Evolutionary conservation across 331 rosid species (phyloP).

Genomic region (Cydonia oblonga): DNA sequence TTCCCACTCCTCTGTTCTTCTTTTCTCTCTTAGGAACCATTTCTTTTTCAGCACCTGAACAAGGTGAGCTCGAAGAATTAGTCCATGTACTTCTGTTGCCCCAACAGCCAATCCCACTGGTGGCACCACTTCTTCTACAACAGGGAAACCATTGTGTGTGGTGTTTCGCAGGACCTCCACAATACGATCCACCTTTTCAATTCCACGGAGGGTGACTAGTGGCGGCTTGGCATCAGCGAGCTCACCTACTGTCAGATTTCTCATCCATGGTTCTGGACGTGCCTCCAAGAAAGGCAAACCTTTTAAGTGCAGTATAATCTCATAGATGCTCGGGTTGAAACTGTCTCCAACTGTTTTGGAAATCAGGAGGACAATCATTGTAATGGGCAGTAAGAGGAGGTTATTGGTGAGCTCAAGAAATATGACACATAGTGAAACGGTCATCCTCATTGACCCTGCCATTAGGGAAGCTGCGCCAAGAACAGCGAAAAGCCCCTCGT

Average conservation of each 20-base stretch:
- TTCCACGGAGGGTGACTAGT: conserved; percentile 48
- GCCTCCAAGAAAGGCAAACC: conserved; percentile 89
- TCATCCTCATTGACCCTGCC: conserved; percentile 98
- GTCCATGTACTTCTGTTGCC: conserved; percentile 49
- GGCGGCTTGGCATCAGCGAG: conserved; percentile 61
- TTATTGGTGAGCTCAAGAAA: conserved; percentile 91
- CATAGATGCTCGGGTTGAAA: conserved; percentile 82
- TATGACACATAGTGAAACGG: conserved; percentile 78
- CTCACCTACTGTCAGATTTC: conserved; percentile 71
- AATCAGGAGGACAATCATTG: conserved; percentile 78
- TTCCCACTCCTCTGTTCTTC: conserved; percentile 88
- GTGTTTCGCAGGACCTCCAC: conserved; percentile 67
- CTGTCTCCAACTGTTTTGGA: conserved; percentile 84
- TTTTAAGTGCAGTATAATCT: conserved; percentile 64
- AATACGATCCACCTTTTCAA: conserved; percentile 57
- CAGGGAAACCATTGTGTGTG: conserved; percentile 85
- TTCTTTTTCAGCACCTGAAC: conserved; percentile 60
- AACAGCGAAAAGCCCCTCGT: conserved; percentile 70
- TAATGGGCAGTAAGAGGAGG: conserved; percentile 71
- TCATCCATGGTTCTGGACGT: conserved; percentile 86
- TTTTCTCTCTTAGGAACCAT: conserved; percentile 66
- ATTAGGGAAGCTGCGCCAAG: conserved; percentile 92
- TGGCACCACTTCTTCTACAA: conserved; percentile 38
- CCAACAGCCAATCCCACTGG: conserved; percentile 29
- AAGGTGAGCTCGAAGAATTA: conserved; percentile 74